Base-by-base conservation (phyloP, 306 rosid species). In the Glycyrrhiza uralensis region DNA sequence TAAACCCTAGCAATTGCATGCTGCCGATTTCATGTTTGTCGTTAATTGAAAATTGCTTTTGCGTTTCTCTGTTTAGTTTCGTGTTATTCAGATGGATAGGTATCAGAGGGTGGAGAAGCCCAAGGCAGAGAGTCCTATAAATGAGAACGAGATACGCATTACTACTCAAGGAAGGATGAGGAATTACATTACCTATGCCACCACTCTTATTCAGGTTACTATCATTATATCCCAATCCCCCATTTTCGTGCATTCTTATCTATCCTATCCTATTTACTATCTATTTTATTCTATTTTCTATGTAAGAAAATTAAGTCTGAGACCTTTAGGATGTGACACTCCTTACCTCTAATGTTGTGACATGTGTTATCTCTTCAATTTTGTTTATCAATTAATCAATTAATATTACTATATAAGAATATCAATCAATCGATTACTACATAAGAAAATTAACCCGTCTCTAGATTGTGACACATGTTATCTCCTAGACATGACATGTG, bases 71-170 rank as follows among this genome's bases (percentile, higher is more conserved):
- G 11, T 18, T 20, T n/a, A 5, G 13, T 38, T 11, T n/a, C n/a
- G n/a, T n/a, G n/a, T n/a, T 1, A 1, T 58, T 28, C 42, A 80
- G 80, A 83, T 92, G 98, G 96, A 92, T 85, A 84, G 96, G 80
- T 90, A 90, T 64, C 96, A 90, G 87, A 87, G 98, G 76, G 96
- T 92, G 69, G 96, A 87, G 87, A 92, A 90, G 83, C 95, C 96
- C 7, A 88, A 80, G 74, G 60, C 81, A 0, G 96, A 85, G 12
- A 76, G 64, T 75, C 86, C 90, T 11, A 90, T 92, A 13, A 87
- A 84, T 33, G 98, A 90, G 83, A 92, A 92, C 42, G 98, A 92
- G 85, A 92, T 92, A 67, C 96, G 95, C 71, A 88, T 92, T 76
- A 92, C 96, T 4, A 59, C 90, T 67, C 98, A 92, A 33, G 98